Percentiles rank a stretch among this genome's conserved stretches.
Conservation (phyloP, 1,284 basidiomycete genomes). For the Marasmius oreades region DNA sequence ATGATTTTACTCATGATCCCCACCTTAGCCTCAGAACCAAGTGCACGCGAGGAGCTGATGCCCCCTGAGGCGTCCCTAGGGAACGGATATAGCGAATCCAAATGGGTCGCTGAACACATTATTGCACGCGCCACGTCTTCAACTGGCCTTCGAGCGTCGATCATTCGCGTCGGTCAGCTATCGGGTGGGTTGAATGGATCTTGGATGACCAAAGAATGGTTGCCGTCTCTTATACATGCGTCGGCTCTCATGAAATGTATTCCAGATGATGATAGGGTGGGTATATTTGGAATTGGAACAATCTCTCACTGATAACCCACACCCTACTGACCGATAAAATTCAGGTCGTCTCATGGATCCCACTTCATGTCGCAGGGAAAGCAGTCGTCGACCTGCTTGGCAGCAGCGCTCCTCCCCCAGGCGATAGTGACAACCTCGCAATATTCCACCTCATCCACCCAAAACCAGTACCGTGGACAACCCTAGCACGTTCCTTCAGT, state of each 20-base stretch:
- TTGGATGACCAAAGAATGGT: constrained; percentile 28
- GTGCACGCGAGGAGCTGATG: too few relatives aligned
- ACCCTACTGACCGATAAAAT: neutral
- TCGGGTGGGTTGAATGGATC: constrained; percentile 24
- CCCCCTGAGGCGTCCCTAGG: constrained; percentile 3
- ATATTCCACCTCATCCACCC: neutral
- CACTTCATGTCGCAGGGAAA: neutral
- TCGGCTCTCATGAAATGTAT: too few relatives aligned
- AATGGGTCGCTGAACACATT: constrained; percentile 20
- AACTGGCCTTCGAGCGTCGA: neutral
- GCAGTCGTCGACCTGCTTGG: neutral
- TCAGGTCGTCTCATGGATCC: constrained; percentile 1
- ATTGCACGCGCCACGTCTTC: constrained; percentile 8
- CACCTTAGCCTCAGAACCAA: too few relatives aligned
- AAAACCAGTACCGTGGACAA: neutral
- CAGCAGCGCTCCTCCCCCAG: too few relatives aligned
- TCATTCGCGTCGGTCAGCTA: constrained; percentile 15
- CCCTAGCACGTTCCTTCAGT: neutral
- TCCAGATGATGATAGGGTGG: too few relatives aligned
- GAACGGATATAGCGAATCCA: constrained; percentile 20
- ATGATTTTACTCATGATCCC: too few relatives aligned
- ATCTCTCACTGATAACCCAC: constrained; percentile 12
- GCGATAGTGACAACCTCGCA: neutral
- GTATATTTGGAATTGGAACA: too few relatives aligned
- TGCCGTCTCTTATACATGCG: too few relatives aligned